These are phyloP conservation scores for Pinus tabuliformis DNA, from an alignment of 75 land plant genomes.

Conservation along the genomic window DNA sequence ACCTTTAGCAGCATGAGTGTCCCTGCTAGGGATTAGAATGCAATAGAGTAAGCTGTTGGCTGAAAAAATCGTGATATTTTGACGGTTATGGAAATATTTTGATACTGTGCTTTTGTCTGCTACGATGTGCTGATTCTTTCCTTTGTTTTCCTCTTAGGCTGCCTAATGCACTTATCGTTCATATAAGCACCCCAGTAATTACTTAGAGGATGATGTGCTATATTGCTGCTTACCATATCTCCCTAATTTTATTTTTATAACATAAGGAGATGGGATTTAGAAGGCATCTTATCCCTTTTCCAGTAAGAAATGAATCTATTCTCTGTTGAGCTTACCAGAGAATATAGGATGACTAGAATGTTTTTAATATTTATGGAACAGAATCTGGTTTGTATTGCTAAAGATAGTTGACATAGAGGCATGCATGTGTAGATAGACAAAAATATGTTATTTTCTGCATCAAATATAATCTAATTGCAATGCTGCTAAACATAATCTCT, in stretches of 20 bases:
- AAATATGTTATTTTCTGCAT: slow-evolving; percentile 1
- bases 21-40: too few relatives aligned
- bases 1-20: too few relatives aligned
- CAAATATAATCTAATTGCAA: not conserved
- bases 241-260: not conserved
- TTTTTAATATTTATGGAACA: not conserved
- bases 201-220: too few relatives aligned
- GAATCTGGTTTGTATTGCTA: not conserved
- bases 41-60: too few relatives aligned
- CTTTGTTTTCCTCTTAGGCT: not conserved
- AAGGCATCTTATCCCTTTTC: not conserved
- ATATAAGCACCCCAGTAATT: too few relatives aligned
- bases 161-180: not conserved
- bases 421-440: too few relatives aligned
- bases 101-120: not conserved
- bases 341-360: not conserved
- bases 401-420: not conserved
- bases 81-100: too few relatives aligned
- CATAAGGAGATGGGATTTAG: not conserved
- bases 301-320: too few relatives aligned
- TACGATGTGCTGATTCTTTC: not conserved
- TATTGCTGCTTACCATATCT: not conserved
- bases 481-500: not conserved
- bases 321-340: too few relatives aligned
- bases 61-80: too few relatives aligned